These are phyloP conservation scores for Primulina eburnea DNA, from an alignment of 257 asterid species.

Conservation along the genomic window DNA sequence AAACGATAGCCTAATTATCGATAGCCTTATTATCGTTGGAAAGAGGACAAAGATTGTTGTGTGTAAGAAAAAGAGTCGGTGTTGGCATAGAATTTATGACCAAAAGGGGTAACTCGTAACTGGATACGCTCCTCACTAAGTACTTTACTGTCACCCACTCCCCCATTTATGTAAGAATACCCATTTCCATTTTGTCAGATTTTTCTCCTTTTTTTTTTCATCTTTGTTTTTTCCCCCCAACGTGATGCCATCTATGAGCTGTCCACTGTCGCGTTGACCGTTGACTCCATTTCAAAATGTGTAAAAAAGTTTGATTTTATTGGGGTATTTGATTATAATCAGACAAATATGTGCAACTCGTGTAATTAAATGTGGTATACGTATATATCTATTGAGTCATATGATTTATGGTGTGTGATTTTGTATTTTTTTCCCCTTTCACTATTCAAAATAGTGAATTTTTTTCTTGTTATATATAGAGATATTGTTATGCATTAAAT, in stretches of 20 bases:
- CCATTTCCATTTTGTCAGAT: constrained; percentile 21
- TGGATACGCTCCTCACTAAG: not conserved
- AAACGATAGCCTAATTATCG: too few species aligned
- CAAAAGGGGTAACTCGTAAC: not conserved
- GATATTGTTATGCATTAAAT: too few species aligned
- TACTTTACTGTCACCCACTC: constrained; percentile 13
- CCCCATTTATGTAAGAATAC: constrained; percentile 16
- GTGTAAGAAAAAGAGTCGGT: not conserved
- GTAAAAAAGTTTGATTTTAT: too few species aligned
- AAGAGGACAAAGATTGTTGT: not conserved
- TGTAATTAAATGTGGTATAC: too few species aligned
- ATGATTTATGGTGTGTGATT: too few species aligned
- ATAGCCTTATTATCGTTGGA: not conserved
- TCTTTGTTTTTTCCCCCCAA: not conserved
- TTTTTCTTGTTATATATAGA: too few species aligned
- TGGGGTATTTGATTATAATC: too few species aligned
- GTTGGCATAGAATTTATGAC: not conserved
- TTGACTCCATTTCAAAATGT: not conserved
- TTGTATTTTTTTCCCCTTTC: too few species aligned
- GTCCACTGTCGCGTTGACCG: constrained; percentile 4
- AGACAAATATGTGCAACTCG: too few species aligned
- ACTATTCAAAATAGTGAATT: too few species aligned
- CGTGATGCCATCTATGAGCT: constrained; percentile 2
- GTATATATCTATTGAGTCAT: too few species aligned
- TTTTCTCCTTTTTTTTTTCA: not conserved